These are phyloP conservation scores for Lactarius psammicola DNA, from an alignment of 768 basidiomycete genomes.

Conservation along the genomic window DNA sequence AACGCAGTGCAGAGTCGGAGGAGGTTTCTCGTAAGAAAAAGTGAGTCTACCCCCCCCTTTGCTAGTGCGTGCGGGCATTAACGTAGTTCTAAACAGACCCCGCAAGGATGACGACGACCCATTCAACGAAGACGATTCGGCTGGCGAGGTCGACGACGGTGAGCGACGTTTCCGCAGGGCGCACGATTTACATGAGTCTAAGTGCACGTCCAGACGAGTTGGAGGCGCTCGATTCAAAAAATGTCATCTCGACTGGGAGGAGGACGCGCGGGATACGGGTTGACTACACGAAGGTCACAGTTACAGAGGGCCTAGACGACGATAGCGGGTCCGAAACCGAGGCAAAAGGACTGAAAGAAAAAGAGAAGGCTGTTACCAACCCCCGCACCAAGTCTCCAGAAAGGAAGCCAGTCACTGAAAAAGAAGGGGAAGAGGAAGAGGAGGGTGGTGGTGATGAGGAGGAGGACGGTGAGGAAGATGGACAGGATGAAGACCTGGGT, in stretches of 20 bases:
- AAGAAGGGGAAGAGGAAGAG: slow-evolving; percentile 42
- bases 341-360: slow-evolving; percentile 45
- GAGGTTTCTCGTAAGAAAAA: slow-evolving; percentile 32
- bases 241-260: slow-evolving; percentile 29
- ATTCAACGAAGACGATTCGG: slow-evolving; percentile 31
- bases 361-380: not conserved
- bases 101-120: slow-evolving; percentile 34
- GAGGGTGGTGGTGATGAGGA: slow-evolving; percentile 34
- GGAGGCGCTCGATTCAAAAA: slow-evolving; percentile 29
- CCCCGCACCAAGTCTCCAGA: slow-evolving; percentile 14
- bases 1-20: slow-evolving; percentile 24
- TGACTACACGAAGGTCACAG: slow-evolving; percentile 35
- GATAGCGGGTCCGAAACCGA: slow-evolving; percentile 53
- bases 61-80: slow-evolving; percentile 30
- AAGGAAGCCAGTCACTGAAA: slow-evolving; percentile 43
- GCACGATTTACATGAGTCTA: not conserved
- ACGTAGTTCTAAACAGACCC: slow-evolving; percentile 6
- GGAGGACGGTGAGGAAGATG: slow-evolving; percentile 31
- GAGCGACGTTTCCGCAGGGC: not conserved
- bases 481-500: slow-evolving; percentile 33
- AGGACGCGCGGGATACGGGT: slow-evolving; percentile 34
- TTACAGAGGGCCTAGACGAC: slow-evolving; percentile 32
- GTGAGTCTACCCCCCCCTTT: slow-evolving; percentile 30
- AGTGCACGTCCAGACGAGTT: slow-evolving; percentile 30
- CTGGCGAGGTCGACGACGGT: slow-evolving; percentile 35